Evolutionary conservation across 441 rosid species (phyloP).

Genomic region (Corymbia calophylla): DNA sequence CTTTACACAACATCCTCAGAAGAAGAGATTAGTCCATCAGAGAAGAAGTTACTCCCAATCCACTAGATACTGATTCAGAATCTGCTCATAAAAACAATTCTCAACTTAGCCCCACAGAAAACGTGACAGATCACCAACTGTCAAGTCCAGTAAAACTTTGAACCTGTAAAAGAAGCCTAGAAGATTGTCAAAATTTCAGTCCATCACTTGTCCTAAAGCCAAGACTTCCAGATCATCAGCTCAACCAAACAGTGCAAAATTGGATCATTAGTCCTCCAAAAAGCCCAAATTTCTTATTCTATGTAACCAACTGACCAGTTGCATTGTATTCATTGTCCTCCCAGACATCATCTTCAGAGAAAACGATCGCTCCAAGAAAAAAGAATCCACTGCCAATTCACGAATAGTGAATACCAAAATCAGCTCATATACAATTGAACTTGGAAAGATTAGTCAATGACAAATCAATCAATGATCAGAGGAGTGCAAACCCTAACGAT

Average conservation of each 20-base stretch:
- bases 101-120: neutral
- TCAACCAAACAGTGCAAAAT: neutral
- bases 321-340: neutral
- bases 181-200: neutral
- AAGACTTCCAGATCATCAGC: too few species aligned
- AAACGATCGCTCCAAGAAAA: neutral
- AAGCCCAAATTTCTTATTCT: neutral
- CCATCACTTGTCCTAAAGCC: neutral
- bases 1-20: neutral
- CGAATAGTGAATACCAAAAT: neutral
- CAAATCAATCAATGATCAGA: neutral
- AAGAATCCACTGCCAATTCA: neutral
- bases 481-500: neutral
- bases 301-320: neutral
- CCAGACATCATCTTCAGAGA: neutral
- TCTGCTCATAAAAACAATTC: neutral
- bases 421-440: neutral
- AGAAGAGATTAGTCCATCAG: too few species aligned
- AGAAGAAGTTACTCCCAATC: too few species aligned
- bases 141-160: neutral
- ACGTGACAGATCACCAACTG: neutral
- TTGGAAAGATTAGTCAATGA: neutral
- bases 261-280: neutral
- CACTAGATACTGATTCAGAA: too few species aligned
- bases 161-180: neutral